A percentile compares a stretch with the other conserved stretches of the same genome.
Conservation (phyloP, 2,329 filamentous ascomycete genomes). For the Fusarium sp. region DNA sequence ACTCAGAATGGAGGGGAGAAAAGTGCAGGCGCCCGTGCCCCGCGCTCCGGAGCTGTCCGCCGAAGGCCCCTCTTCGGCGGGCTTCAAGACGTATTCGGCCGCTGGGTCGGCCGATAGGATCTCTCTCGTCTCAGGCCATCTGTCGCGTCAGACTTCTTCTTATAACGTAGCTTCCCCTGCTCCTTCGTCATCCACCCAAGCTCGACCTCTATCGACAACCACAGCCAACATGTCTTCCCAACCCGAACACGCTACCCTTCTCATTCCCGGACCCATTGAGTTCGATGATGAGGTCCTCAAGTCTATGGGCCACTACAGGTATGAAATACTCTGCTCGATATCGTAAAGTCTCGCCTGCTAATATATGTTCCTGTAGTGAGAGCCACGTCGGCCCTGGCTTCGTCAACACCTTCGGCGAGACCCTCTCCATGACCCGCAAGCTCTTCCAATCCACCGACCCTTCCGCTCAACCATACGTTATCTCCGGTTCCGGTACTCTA, state of each 20-base stretch:
- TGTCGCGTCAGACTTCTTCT: constrained; percentile 35
- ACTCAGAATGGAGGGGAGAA: constrained; percentile 41
- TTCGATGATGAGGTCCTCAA: constrained; percentile 97
- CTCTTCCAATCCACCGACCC: constrained; percentile 92
- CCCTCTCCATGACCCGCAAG: constrained; percentile 86
- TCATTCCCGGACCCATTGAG: constrained; percentile 98
- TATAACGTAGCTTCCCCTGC: constrained; percentile 33
- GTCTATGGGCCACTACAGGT: constrained; percentile 94
- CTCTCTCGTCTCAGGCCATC: constrained; percentile 47
- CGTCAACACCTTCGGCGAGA: constrained; percentile 90
- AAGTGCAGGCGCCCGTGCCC: constrained; percentile 45
- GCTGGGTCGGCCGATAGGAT: constrained; percentile 47
- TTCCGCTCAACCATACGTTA: constrained; percentile 87
- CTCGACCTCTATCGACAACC: constrained; percentile 43
- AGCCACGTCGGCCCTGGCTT: constrained; percentile 93
- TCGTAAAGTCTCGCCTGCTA: constrained; percentile 7
- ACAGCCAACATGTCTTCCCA: constrained; percentile 69
- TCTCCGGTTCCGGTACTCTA: constrained; percentile 93
- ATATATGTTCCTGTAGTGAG: constrained; percentile 69
- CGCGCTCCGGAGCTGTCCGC: constrained; percentile 48
- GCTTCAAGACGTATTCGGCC: constrained; percentile 43
- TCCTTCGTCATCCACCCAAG: constrained; percentile 28
- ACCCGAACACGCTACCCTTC: constrained; percentile 75
- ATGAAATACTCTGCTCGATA: neutral
- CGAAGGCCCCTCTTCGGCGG: constrained; percentile 48